These are phyloP conservation scores for Senecio squalidus DNA, from an alignment of 140 eudicot genomes.

Conservation along the genomic window DNA sequence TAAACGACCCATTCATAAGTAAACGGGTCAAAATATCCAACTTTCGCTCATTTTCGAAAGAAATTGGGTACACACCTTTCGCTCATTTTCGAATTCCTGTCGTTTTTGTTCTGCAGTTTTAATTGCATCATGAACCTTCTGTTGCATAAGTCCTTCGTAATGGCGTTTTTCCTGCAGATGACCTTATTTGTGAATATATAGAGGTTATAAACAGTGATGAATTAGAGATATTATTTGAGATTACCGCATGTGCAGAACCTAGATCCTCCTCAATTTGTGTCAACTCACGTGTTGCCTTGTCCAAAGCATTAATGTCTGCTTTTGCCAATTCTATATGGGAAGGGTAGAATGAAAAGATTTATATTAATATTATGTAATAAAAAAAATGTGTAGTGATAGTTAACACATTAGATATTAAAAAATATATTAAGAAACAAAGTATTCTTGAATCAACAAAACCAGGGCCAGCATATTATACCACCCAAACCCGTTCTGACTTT, in stretches of 20 bases:
- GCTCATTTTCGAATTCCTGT: slow-evolving; percentile 36
- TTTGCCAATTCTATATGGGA: slow-evolving; percentile 60
- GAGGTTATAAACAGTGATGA: neutral
- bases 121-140: slow-evolving; percentile 43
- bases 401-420: too few species aligned
- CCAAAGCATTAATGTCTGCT: slow-evolving; percentile 54
- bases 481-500: too few species aligned
- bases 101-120: slow-evolving; percentile 36
- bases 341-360: neutral
- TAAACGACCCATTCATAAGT: too few species aligned
- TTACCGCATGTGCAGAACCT: slow-evolving; percentile 46
- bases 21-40: too few species aligned
- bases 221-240: neutral
- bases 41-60: neutral
- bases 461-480: too few species aligned
- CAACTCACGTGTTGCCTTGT: slow-evolving; percentile 53
- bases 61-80: slow-evolving; percentile 44
- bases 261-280: slow-evolving; percentile 50
- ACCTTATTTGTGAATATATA: slow-evolving; percentile 7
- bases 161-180: slow-evolving; percentile 44
- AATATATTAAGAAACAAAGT: too few species aligned
- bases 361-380: too few species aligned
- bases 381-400: too few species aligned
- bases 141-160: slow-evolving; percentile 45
- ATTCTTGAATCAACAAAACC: too few species aligned